Percentiles rank a stretch among this genome's conserved stretches.
phyloP scores from a whole-genome alignment of 2,329 filamentous ascomycete genomes.

The Fusarium pseudograminearum region DNA sequence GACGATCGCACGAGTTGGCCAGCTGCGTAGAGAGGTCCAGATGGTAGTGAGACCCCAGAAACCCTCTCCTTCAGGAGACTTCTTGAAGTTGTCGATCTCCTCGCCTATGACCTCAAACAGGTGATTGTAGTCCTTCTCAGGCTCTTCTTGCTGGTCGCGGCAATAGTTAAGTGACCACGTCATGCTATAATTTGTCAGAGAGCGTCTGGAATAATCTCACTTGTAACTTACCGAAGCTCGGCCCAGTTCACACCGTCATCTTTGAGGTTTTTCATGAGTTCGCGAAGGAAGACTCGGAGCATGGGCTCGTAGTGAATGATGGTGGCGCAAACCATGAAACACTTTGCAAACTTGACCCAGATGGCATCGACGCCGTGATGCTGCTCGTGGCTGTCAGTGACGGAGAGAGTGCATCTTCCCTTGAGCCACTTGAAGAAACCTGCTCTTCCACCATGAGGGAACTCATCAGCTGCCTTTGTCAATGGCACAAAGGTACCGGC shows the following conservation, averaged over 20 bases:
- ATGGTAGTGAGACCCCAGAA: constrained; percentile 91
- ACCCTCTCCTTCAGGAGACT: constrained; percentile 73
- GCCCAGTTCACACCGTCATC: constrained; percentile 87
- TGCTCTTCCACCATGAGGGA: constrained; percentile 76
- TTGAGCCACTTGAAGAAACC: constrained; percentile 85
- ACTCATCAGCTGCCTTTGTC: constrained; percentile 75
- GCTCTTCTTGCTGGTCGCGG: constrained; percentile 70
- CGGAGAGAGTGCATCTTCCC: constrained; percentile 76
- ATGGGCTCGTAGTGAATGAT: constrained; percentile 93
- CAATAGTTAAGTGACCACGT: constrained; percentile 80
- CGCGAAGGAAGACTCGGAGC: constrained; percentile 79
- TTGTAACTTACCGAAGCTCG: constrained; percentile 70
- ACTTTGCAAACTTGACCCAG: constrained; percentile 83
- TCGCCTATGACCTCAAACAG: constrained; percentile 81
- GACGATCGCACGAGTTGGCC: constrained; percentile 74
- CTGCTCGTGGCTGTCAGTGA: constrained; percentile 79
- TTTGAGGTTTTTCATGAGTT: constrained; percentile 77
- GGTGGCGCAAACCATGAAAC: constrained; percentile 78
- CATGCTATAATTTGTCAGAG: constrained; percentile 59
- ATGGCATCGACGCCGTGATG: constrained; percentile 86
- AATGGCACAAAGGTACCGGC: constrained; percentile 69
- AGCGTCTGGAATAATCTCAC: background rate
- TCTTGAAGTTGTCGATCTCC: constrained; percentile 81
- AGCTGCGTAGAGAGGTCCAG: constrained; percentile 79
- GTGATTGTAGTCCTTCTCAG: constrained; percentile 75